phyloP scores from a whole-genome alignment of 2,329 filamentous ascomycete genomes.

The Emmonsiellopsis sp. region DNA sequence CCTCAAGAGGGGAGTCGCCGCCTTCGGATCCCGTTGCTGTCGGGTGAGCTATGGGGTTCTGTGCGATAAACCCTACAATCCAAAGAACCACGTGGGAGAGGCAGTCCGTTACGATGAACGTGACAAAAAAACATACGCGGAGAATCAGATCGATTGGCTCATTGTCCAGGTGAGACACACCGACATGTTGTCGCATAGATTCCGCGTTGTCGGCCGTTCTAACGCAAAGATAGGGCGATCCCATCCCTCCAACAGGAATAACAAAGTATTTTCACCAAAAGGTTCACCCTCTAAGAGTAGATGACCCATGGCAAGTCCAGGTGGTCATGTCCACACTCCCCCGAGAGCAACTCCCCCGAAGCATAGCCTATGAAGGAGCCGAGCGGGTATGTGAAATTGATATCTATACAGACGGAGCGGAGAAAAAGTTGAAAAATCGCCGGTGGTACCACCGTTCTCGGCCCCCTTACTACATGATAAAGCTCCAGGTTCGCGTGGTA shows the following conservation, averaged over 20 bases:
- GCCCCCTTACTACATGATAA: slow-evolving; percentile 21
- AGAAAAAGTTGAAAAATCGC: slow-evolving; percentile 26
- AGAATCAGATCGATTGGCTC: slow-evolving; percentile 28
- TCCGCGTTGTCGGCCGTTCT: neutral
- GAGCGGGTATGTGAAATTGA: slow-evolving; percentile 22
- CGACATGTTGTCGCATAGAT: neutral
- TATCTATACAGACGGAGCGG: slow-evolving; percentile 18
- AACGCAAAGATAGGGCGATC: slow-evolving; percentile 9
- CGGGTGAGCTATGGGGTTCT: slow-evolving; percentile 28
- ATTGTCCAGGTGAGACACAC: slow-evolving; percentile 18
- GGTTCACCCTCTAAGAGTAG: slow-evolving; percentile 15
- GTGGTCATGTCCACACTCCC: slow-evolving; percentile 23
- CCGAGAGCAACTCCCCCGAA: slow-evolving; percentile 16
- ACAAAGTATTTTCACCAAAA: slow-evolving; percentile 20
- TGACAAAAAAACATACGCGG: slow-evolving; percentile 23
- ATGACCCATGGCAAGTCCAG: slow-evolving; percentile 19
- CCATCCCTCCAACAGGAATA: slow-evolving; percentile 16
- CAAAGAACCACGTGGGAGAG: slow-evolving; percentile 19
- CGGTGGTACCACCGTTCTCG: slow-evolving; percentile 24
- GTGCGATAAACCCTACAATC: slow-evolving; percentile 22
- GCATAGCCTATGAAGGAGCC: slow-evolving; percentile 14
- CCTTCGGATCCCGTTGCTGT: slow-evolving; percentile 23
- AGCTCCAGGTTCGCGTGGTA: slow-evolving; percentile 23
- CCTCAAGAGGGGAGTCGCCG: slow-evolving; percentile 12
- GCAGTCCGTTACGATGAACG: slow-evolving; percentile 19